Percentiles rank a stretch among this genome's conserved stretches.
Conservation (phyloP, 1,284 basidiomycete species). For the Uromyces viciae-fabae region DNA sequence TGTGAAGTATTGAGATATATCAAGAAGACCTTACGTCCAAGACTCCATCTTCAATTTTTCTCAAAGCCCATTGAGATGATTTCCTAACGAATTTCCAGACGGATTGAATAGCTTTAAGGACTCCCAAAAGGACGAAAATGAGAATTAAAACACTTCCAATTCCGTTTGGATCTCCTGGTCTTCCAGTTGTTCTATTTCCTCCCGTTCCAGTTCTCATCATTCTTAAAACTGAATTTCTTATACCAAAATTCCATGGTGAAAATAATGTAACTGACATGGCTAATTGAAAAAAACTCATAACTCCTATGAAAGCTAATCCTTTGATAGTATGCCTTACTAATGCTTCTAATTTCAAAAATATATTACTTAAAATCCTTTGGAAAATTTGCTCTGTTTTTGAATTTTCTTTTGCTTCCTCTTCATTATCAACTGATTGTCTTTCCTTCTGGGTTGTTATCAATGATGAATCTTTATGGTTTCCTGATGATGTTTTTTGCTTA, state of each 20-base stretch:
- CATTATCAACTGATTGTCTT: neutral
- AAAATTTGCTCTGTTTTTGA: neutral
- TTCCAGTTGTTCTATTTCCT: neutral
- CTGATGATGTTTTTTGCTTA: neutral
- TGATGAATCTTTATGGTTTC: neutral
- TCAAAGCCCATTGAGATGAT: constrained; percentile 25
- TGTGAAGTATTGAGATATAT: neutral
- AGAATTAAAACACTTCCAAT: constrained; percentile 23
- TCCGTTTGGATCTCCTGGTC: constrained; percentile 10
- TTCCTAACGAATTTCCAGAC: constrained; percentile 37
- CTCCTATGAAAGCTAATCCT: constrained; percentile 33
- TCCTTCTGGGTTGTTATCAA: too few relatives aligned
- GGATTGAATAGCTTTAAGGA: constrained; percentile 35
- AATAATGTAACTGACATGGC: constrained; percentile 34
- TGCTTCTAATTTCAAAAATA: constrained; percentile 1
- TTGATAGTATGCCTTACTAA: constrained; percentile 30
- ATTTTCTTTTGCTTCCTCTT: neutral
- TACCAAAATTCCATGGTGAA: constrained; percentile 36
- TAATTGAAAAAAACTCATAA: constrained; percentile 39
- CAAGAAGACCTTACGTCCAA: constrained; percentile 20
- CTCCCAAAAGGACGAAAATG: constrained; percentile 31
- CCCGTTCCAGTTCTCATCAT: constrained; percentile 15
- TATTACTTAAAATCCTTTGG: neutral
- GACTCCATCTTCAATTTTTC: constrained; percentile 34
- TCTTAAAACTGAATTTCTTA: constrained; percentile 31